Evolutionary conservation across 1,139 yeast genomes (phyloP), one percentile per base, ranked within the genome.

Genomic region (Sugiyamaella novakii): DNA sequence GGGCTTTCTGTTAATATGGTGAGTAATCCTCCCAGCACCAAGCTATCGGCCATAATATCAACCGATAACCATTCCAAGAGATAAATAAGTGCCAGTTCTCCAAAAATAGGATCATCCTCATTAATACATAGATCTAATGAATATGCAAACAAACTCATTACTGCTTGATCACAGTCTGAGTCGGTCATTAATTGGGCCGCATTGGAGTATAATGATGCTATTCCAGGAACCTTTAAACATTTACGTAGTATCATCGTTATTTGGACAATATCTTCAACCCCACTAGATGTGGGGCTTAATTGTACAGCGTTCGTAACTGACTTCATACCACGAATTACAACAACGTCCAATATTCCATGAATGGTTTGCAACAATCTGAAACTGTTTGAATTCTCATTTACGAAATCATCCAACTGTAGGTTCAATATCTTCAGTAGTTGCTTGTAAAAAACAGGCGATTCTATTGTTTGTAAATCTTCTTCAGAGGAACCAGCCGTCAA

Each of bases 1-100:
- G 89, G 83, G 50, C 94, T 82, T 59, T 88, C 95, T 12, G 83
- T 77, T 44, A 91, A 69, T 1, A 82, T 81, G 10, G 86, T 76
- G 59, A 85, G 80, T 38, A 89, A 66, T 0, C 96, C 96, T 31
- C 76, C 72, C 3, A 77, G 65, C 8, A 87, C 77, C 46, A 88
- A 72, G 48, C 75, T 78, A 51, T 83, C 85, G 0, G 95, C 91
- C 59, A 88, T 76, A 0, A 70, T 70, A 48, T 80, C 80, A 15
- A 83, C 73, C 1, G 79, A 70, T 62, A 86, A 78, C 61, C 89
- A 72, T 58, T 87, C 95, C 52, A 81, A 79, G 38, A 88, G 73
- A 56, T 80, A 86, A 63, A 80, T 77, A 55, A 91, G 71, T 24
- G 91, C 74, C 45, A 87, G 68, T 54, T 86, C 92, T 0, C 95